phyloP scores from a whole-genome alignment of 2,329 filamentous ascomycete genomes.

The Tolypocladium ophioglossoides region DNA sequence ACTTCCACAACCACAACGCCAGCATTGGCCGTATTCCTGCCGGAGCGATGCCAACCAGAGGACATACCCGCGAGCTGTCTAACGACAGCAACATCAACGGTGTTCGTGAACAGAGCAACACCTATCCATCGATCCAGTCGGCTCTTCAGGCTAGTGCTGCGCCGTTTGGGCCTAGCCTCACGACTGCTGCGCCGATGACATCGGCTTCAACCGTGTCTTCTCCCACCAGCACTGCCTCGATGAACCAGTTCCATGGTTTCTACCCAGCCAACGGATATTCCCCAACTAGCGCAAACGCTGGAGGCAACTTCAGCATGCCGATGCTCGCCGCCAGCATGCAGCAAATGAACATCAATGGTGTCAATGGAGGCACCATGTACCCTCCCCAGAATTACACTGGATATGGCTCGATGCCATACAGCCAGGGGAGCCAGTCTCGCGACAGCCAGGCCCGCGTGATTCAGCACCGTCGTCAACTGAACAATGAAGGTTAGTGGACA shows the following conservation, averaged over 20 bases:
- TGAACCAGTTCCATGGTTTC: constrained; percentile 20
- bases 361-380: constrained; percentile 35
- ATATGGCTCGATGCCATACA: constrained; percentile 41
- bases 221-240: constrained; percentile 10
- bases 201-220: constrained; percentile 14
- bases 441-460: constrained; percentile 71
- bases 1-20: constrained; percentile 68
- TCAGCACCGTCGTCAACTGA: constrained; percentile 63
- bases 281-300: constrained; percentile 12
- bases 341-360: constrained; percentile 46
- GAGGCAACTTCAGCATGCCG: constrained; percentile 16
- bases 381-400: constrained; percentile 46
- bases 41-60: constrained; percentile 50
- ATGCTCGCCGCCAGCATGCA: constrained; percentile 61
- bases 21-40: constrained; percentile 71
- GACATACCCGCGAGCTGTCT: constrained; percentile 62
- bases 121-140: constrained; percentile 54
- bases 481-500: constrained; percentile 51
- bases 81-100: constrained; percentile 30
- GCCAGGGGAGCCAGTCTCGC: constrained; percentile 44
- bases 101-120: constrained; percentile 32
- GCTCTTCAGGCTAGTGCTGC: constrained; percentile 70
- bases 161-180: constrained; percentile 58
- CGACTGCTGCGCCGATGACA: constrained; percentile 15
- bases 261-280: constrained; percentile 19